These are phyloP conservation scores for Eutreptiella sp. DNA, from an alignment of 208 protist species.

Conservation along the genomic window DNA sequence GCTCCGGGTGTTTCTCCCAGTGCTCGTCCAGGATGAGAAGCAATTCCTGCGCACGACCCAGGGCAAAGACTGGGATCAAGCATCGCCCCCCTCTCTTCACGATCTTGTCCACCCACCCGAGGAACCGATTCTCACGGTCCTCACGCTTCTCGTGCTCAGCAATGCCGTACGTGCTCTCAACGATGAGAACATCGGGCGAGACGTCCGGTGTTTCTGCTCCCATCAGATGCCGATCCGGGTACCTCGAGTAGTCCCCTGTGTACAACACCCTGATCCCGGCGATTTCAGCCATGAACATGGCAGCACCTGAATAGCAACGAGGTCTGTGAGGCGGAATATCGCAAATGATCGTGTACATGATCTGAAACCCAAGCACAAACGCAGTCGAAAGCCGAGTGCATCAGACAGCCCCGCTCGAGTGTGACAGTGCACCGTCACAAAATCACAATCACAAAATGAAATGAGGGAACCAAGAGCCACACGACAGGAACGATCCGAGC, in stretches of 20 bases:
- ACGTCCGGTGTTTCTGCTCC: slow-evolving; percentile 87
- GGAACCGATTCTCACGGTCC: slow-evolving; percentile 92
- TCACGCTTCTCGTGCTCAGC: slow-evolving; percentile 83
- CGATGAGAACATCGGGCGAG: slow-evolving; percentile 92
- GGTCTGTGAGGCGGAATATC: slow-evolving; percentile 59
- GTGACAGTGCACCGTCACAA: too few relatives aligned
- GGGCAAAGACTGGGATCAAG: slow-evolving; percentile 96
- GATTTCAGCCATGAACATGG: slow-evolving; percentile 98
- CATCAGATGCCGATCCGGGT: slow-evolving; percentile 95
- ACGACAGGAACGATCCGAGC: too few relatives aligned
- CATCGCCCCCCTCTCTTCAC: slow-evolving; percentile 85
- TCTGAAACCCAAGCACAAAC: too few relatives aligned
- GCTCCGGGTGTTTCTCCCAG: slow-evolving; percentile 91
- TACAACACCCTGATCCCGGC: slow-evolving; percentile 93
- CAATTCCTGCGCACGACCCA: slow-evolving; percentile 96
- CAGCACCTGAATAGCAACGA: too few relatives aligned
- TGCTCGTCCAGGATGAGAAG: slow-evolving; percentile 98
- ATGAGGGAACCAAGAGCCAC: too few relatives aligned
- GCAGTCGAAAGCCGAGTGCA: too few relatives aligned
- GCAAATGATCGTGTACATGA: too few relatives aligned
- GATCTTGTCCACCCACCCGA: slow-evolving; percentile 78
- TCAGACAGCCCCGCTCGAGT: too few relatives aligned
- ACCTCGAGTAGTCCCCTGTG: slow-evolving; percentile 96
- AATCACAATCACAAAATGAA: too few relatives aligned
- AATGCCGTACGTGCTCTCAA: slow-evolving; percentile 97